Base-by-base conservation (phyloP, 352 stramenopile genomes). In the Phytophthora cactorum region DNA sequence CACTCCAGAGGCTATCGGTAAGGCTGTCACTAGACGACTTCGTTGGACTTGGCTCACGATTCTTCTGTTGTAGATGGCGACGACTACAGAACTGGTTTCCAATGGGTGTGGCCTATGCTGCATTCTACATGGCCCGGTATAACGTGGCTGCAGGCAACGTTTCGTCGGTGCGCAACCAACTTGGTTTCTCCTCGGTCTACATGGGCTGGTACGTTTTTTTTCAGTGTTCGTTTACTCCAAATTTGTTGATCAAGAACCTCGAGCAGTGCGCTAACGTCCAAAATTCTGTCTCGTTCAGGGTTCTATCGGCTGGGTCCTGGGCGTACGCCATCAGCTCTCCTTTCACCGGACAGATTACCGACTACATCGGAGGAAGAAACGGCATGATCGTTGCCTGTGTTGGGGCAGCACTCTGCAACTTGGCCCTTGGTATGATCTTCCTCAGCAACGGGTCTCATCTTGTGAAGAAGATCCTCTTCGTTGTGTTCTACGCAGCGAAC, bases 41-140 rank as follows among this genome's bases (percentile, higher is more conserved):
- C 22, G 22, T 60, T 36, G 17, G 31, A 29, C 7, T 12, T 22
- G n/a, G 4, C 17, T 71, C 36, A 70, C 17, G 4, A 28, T 52
- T 51, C 29, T 62, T 38, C 3, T 44, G 5, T 27, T 70, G 25
- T 61, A 82, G 77, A 74, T 91, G 80, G 82, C 78, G 84, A 25
- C 80, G 84, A 39, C 70, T 91, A 17, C 73, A 85, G 59, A 91
- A 93, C 63, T 91, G 81, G 81, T 89, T 93, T 66, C 82, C 84
- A 6, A 89, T 93, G 80, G 82, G 85, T 41, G 60, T 91, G 11
- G 82, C 82, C 29, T 90, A 93, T 57, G 81, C 84, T 1, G 81
- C 82, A 25, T 93, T 93, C 69, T 91, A 93, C 74, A 93, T 90
- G 84, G 81, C 84, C 34, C 72, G 84, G 14, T 93, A 93, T 64